Evolutionary conservation across 2,329 filamentous ascomycete species (phyloP).

Genomic region (Decorospora gaudefroyi): DNA sequence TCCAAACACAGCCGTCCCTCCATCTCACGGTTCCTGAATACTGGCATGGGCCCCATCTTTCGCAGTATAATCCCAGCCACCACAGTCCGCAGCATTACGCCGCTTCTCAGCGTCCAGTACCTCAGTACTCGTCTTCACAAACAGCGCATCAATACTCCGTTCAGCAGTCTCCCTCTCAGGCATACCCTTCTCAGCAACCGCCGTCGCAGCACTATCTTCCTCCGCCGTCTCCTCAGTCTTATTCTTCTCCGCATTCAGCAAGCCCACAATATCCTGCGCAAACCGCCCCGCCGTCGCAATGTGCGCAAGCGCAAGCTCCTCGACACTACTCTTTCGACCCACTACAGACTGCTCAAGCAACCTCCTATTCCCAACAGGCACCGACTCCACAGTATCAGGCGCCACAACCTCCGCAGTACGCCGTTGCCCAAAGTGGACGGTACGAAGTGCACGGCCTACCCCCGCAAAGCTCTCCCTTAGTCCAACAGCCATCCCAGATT

Average conservation of each 20-base stretch:
- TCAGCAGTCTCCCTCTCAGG: constrained; percentile 26
- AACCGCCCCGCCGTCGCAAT: constrained; percentile 24
- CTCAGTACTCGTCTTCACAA: constrained; percentile 30
- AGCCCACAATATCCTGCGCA: constrained; percentile 29
- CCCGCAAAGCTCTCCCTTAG: constrained; percentile 22
- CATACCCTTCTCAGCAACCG: constrained; percentile 18
- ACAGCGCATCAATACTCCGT: constrained; percentile 28
- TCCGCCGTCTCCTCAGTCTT: constrained; percentile 34
- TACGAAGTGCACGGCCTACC: constrained; percentile 33
- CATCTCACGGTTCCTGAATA: constrained; percentile 41
- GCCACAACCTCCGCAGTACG: constrained; percentile 33
- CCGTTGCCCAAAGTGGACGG: constrained; percentile 27
- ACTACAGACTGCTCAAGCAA: constrained; percentile 14
- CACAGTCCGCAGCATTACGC: constrained; percentile 35
- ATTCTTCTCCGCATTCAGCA: constrained; percentile 27
- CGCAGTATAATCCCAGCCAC: constrained; percentile 34
- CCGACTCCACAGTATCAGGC: constrained; percentile 26
- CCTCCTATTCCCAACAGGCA: constrained; percentile 35
- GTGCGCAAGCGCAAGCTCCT: constrained; percentile 25
- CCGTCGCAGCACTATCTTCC: constrained; percentile 29
- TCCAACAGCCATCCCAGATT: constrained; percentile 21
- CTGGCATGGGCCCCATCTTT: constrained; percentile 35
- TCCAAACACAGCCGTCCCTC: constrained; percentile 33
- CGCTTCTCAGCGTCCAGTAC: constrained; percentile 22
- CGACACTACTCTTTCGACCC: constrained; percentile 33